Base-by-base conservation (phyloP, 257 asterid species). In the Lithospermum erythrorhizon region DNA sequence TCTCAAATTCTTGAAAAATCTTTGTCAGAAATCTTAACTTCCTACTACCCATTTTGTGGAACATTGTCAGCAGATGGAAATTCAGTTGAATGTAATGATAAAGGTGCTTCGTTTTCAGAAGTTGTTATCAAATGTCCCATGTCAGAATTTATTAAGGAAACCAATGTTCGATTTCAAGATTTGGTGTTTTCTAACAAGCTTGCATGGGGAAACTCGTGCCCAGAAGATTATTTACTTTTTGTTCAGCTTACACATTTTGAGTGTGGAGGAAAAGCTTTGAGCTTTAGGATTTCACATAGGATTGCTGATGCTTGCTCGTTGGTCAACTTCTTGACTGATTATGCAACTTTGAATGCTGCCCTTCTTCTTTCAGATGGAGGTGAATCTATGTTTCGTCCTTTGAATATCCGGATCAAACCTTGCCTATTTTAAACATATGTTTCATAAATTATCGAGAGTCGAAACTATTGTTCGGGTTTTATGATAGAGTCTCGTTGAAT, bases 21-120 rank as follows among this genome's bases (percentile, higher is more conserved):
- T 5, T 21, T 65, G 10, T 57, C 63, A 9, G 27, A 65, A 65
- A 0, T n/a, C 18, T 9, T 47, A 6, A 17, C 58, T 21, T 30
- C 3, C 8, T 57, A 53, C 21, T 65, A 65, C 48, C 69, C 69
- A 10, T 45, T 23, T 23, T 63, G 58, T 41, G 69, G 63, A 47
- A 57, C 51, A 6, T 8, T 57, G 20, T 41, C 18, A 41, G 29
- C 14, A 16, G 22, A 57, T 45, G n/a, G 10, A 1, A 18, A 0
- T 2, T 47, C 5, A 13, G 24, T 65, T 45, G 63, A 65, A 21
- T 65, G 63, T 57, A 57, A 65, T 6, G 58, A 57, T 14, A 19
- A 57, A 16, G 45, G 61, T 18, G 20, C 22, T 25, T 6, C n/a
- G 2, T 57, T 57, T 37, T 2, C 35, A 3, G 21, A 57, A 27